Base-by-base conservation (phyloP, 257 asterid genomes). In the Gentiana straminea region DNA sequence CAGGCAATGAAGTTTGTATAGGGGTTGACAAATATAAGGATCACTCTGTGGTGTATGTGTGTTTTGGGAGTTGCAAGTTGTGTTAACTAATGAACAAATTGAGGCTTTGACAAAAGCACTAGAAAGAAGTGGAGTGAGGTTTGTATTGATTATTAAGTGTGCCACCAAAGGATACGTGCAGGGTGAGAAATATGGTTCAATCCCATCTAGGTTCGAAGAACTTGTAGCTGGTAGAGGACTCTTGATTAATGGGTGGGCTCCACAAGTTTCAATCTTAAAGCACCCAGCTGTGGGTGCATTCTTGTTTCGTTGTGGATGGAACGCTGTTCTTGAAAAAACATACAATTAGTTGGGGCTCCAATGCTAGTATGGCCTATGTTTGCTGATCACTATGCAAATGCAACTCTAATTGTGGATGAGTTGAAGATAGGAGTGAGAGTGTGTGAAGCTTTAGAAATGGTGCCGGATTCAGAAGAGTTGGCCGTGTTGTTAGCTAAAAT, bases 311-410 rank as follows among this genome's bases (percentile, higher is more conserved):
- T 81, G 94, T 5, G 95, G 97, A 3, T 85, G 94, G 97, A 88
- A 88, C 5, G 85, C 97, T 0, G 59, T 65, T 0, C 51, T 85
- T 0, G 97, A 89, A 38, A 24, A 24, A 75, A 80, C 1, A 62
- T 89, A 0, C 15, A 60, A 1, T 24, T 62, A 0, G 82, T 81
- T 0, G 86, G 95, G 2, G 82, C 81, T 57, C 86, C 94, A 1
- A 70, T 85, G 88, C 59, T 85, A 54, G 72, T 89, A 0, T 88
- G 97, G 97, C 91, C 97, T 0, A 88, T 88, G 97, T 70, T 81
- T 0, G 97, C 95, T 0, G 97, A 89, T 35, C 95, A 89, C 43
- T 89, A 54, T 35, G 2, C 69, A 8, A 69, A 89, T 13, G 85
- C 97, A 0, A 77, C 81, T 5, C 38, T 85, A 59, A 33, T 89